Evolutionary conservation across 2,329 filamentous ascomycete genomes (phyloP), one percentile per base, ranked within the genome.

Genomic region (Colletotrichum plurivorum): DNA sequence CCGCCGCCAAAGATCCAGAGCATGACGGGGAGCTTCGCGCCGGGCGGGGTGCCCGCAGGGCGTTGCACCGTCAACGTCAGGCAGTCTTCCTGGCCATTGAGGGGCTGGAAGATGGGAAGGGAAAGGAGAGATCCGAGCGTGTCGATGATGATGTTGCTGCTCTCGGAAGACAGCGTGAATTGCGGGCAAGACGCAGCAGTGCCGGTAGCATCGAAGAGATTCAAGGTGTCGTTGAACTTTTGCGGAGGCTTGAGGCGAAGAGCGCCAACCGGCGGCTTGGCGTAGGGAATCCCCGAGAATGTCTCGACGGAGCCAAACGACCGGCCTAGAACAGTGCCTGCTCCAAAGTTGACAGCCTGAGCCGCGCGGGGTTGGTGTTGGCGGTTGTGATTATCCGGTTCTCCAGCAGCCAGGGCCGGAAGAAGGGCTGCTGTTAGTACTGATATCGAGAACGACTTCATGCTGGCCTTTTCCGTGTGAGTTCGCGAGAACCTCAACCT

Each of bases 251-350:
- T 90, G 41, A 96, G 85, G 16, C 93, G 89, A 25, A 94, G 82
- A 3, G 83, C 77, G 0, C 91, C 92, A 0, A 87, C 84, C 0
- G 93, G 93, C 1, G 92, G 86, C 70, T 93, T 83, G 2, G 93
- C 92, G 75, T 90, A 96, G 3, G 93, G 93, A 64, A 96, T 93
- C 22, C 90, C 92, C 63, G 87, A 89, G 81, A 93, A 95, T 27
- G 84, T 88, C 66, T 95, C 93, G 20, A 94, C 84, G 27, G 80
- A 78, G 3, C 77, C 74, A 2, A 78, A 68, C n/a, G 75, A 68
- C 73, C 79, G 64, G 45, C 89, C 89, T 49, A 86, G 76, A 41
- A 93, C 80, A 5, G 86, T 91, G 45, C 88, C 90, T 51, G 86
- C 84, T 1, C 85, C 78, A 43, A 90, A 85, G 16, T 84, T 79